Conservation (phyloP, 23 red algal genomes). For the Gracilaria domingensis region DNA sequence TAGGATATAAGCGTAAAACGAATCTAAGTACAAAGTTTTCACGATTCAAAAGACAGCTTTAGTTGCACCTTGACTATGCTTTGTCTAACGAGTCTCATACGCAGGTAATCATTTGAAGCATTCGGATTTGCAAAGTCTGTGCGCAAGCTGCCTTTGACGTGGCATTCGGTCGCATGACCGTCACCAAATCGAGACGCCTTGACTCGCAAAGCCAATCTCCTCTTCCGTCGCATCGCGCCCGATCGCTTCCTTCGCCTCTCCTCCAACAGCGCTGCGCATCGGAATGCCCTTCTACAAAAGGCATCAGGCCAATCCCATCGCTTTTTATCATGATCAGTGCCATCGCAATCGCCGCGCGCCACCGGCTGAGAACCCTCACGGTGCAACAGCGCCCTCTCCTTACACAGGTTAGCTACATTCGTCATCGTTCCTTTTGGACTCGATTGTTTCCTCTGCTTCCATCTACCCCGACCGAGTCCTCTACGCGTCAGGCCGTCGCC, state of each 20-base stretch:
- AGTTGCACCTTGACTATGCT: no score
- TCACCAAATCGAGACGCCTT: neutral
- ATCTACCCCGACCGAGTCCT: neutral
- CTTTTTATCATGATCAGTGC: neutral
- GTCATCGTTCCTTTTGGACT: slow-evolving; percentile 56
- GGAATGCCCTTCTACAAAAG: neutral
- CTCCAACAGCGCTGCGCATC: neutral
- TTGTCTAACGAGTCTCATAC: no score
- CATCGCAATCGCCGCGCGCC: slow-evolving; percentile 2
- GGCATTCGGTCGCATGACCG: neutral
- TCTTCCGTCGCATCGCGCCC: neutral
- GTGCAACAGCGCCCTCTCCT: neutral
- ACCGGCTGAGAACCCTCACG: no score
- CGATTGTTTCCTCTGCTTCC: slow-evolving; percentile 32
- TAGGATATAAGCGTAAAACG: no score
- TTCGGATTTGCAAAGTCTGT: neutral
- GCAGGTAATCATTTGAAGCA: no score
- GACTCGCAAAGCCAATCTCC: neutral
- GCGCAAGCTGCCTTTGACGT: neutral
- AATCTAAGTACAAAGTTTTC: no score
- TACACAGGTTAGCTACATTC: slow-evolving; percentile 62
- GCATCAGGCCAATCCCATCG: neutral
- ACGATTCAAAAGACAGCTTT: no score
- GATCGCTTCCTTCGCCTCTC: neutral
- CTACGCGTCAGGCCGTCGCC: neutral